Evolutionary conservation across 371 early-diverging fungal species (phyloP).

Genomic region (Mucor velutinosus): DNA sequence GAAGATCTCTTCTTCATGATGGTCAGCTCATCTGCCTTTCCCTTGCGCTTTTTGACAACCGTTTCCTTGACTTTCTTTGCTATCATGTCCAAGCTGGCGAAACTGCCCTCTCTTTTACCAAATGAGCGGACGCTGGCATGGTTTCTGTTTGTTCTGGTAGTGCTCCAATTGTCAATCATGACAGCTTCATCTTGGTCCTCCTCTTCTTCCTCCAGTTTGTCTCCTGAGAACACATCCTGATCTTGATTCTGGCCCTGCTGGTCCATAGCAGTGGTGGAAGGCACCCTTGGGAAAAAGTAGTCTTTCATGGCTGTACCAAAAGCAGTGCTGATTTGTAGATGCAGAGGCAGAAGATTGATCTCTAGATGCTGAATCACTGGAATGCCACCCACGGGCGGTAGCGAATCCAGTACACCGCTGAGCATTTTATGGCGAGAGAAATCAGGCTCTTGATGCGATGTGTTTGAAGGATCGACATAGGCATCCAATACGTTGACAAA

Average conservation of each 20-base stretch:
- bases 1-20: constrained; percentile 74
- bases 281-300: constrained; percentile 71
- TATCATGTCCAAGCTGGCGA: constrained; percentile 16
- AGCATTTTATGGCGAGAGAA: constrained; percentile 81
- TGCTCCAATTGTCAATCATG: neutral
- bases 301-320: constrained; percentile 71
- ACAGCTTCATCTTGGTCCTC: neutral
- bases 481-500: constrained; percentile 42
- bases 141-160: neutral
- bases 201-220: neutral
- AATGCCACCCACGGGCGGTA: constrained; percentile 88
- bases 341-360: constrained; percentile 77
- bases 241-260: neutral
- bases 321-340: constrained; percentile 81
- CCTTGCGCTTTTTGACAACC: constrained; percentile 2
- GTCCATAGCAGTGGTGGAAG: neutral
- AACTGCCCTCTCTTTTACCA: constrained; percentile 15
- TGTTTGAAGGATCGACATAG: neutral
- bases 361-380: constrained; percentile 86
- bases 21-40: constrained; percentile 40
- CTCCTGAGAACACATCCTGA: neutral
- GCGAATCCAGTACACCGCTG: constrained; percentile 71
- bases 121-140: neutral
- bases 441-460: constrained; percentile 35
- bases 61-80: constrained; percentile 22